These are phyloP conservation scores for Penicillium waksmanii DNA, from an alignment of 495 filamentous ascomycete genomes.

Conservation along the genomic window DNA sequence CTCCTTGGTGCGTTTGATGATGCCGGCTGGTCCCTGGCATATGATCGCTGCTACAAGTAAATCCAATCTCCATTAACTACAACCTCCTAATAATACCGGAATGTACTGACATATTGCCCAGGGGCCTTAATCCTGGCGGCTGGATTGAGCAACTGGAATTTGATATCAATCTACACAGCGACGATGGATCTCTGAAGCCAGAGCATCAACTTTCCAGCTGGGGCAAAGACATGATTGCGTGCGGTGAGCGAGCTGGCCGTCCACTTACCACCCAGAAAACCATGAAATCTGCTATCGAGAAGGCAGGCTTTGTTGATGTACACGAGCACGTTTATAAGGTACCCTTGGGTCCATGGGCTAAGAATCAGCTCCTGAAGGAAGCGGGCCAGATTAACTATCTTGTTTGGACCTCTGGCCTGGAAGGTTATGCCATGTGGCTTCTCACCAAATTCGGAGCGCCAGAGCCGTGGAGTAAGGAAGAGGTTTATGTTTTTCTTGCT, in stretches of 20 bases:
- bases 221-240: slow-evolving; percentile 19
- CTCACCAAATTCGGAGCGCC: slow-evolving; percentile 26
- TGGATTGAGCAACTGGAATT: slow-evolving; percentile 59
- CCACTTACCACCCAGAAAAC: slow-evolving; percentile 19
- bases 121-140: slow-evolving; percentile 47
- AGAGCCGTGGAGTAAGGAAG: slow-evolving; percentile 24
- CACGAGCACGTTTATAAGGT: slow-evolving; percentile 18
- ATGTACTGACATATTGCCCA: not conserved
- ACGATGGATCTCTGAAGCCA: slow-evolving; percentile 44
- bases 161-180: slow-evolving; percentile 36
- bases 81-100: not conserved
- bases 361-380: slow-evolving; percentile 22
- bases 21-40: slow-evolving; percentile 30
- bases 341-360: slow-evolving; percentile 29
- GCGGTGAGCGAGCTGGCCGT: slow-evolving; percentile 17
- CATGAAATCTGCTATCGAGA: slow-evolving; percentile 25
- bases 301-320: slow-evolving; percentile 37
- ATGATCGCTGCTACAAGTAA: slow-evolving; percentile 23
- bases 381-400: slow-evolving; percentile 21
- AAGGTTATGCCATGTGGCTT: slow-evolving; percentile 32
- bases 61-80: not conserved
- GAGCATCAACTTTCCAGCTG: slow-evolving; percentile 31
- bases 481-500: slow-evolving; percentile 27
- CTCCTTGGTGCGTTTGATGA: slow-evolving; percentile 25
- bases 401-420: slow-evolving; percentile 26